A percentile compares a stretch with the other conserved stretches of the same genome.
phyloP scores from a whole-genome alignment of 192 early-diverging fungal genomes.

The Coemansia sp. region DNA sequence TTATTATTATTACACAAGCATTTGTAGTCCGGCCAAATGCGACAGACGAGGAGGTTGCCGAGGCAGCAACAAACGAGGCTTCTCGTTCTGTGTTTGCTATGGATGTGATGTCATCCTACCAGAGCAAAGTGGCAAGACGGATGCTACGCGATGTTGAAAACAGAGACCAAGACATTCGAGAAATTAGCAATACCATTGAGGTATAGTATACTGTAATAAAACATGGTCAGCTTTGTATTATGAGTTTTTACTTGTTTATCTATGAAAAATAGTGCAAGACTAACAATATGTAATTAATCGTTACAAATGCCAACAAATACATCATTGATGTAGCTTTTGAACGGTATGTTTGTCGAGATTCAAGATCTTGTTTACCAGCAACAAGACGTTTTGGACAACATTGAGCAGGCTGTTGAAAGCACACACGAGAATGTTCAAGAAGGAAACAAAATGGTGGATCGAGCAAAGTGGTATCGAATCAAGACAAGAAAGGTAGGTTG shows the following conservation, averaged over 20 bases:
- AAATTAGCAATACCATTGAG: constrained; percentile 45
- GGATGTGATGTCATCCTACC: constrained; percentile 53
- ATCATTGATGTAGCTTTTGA: constrained; percentile 30
- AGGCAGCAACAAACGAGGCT: constrained; percentile 38
- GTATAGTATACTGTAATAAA: constrained; percentile 15
- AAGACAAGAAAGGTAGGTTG: constrained; percentile 44
- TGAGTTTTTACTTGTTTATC: no score
- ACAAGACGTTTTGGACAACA: constrained; percentile 51
- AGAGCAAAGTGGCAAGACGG: constrained; percentile 40
- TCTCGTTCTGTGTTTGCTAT: constrained; percentile 51
- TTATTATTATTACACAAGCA: not conserved
- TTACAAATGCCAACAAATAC: not conserved
- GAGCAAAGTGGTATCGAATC: constrained; percentile 37
- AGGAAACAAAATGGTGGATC: constrained; percentile 27
- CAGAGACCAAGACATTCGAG: constrained; percentile 43
- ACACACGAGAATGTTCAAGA: constrained; percentile 29
- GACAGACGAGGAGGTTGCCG: constrained; percentile 45
- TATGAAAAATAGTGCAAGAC: no score
- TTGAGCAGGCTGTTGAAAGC: constrained; percentile 48
- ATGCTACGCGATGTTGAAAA: constrained; percentile 53
- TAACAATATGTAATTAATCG: not conserved
- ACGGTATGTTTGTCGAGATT: constrained; percentile 50
- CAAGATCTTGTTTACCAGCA: constrained; percentile 41
- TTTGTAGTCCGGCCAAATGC: constrained; percentile 45
- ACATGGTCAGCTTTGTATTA: no score